Evolutionary conservation across 495 filamentous ascomycete genomes (phyloP).

Genomic region (Recurvomyces mirabilis): DNA sequence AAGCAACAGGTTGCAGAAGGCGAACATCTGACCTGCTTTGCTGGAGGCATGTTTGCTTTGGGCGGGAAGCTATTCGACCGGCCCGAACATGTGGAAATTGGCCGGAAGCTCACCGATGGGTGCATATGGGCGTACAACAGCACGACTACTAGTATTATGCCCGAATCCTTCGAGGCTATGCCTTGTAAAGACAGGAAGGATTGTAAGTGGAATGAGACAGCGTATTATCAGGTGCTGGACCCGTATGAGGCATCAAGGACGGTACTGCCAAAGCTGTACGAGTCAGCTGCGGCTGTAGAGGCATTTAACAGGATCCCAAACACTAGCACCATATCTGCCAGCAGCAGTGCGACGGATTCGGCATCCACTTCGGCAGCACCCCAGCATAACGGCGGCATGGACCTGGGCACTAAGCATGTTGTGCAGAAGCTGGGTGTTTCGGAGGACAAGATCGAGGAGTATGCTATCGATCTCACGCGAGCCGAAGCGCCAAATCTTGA

Average conservation of each 20-base stretch:
- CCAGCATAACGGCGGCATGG: conserved; percentile 12
- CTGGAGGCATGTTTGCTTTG: conserved; percentile 87
- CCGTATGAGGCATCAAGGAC: conserved; percentile 45
- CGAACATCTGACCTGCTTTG: conserved; percentile 77
- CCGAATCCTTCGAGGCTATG: conserved; percentile 56
- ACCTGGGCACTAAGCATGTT: not conserved
- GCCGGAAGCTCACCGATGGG: conserved; percentile 42
- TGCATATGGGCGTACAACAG: conserved; percentile 25
- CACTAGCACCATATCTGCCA: not conserved
- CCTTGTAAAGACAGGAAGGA: conserved; percentile 54
- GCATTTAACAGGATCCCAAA: not conserved
- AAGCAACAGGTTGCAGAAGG: conserved; percentile 38
- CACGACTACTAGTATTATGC: conserved; percentile 46
- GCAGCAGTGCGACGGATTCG: not conserved
- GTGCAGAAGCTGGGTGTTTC: not conserved
- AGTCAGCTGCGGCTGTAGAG: conserved; percentile 4
- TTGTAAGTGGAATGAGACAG: conserved; percentile 69
- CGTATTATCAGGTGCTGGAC: conserved; percentile 36
- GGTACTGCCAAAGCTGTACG: conserved; percentile 25
- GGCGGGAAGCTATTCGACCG: conserved; percentile 71
- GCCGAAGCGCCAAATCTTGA: not conserved
- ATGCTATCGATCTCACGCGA: not conserved
- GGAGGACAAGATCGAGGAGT: not conserved
- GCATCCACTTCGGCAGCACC: not conserved
- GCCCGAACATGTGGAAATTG: conserved; percentile 71